phyloP scores from a whole-genome alignment of 169 alveolate species.

The Theileria parva region DNA sequence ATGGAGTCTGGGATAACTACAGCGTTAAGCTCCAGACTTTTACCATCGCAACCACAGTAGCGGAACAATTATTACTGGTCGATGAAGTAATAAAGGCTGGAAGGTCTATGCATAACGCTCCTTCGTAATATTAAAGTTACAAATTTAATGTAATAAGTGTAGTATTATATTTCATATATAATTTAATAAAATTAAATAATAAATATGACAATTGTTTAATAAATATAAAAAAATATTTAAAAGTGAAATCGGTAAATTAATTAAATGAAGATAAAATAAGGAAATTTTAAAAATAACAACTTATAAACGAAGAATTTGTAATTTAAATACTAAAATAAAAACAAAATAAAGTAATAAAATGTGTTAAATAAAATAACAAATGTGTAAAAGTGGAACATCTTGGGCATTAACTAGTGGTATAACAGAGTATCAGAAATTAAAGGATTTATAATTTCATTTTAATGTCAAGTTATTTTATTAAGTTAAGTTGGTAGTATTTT shows the following conservation, averaged over 20 bases:
- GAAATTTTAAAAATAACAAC: neutral
- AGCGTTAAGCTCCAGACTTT: conserved; percentile 93
- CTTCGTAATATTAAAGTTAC: neutral
- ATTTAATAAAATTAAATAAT: neutral
- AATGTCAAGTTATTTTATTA: too few relatives aligned
- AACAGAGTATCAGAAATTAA: too few relatives aligned
- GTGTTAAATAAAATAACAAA: conserved; percentile 8
- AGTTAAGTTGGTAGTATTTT: too few relatives aligned
- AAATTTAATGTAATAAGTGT: neutral
- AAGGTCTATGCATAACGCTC: conserved; percentile 81
- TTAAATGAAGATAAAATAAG: neutral
- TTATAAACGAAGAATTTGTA: too few relatives aligned
- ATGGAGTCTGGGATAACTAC: conserved; percentile 93
- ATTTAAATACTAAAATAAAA: too few relatives aligned
- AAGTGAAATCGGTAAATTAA: too few relatives aligned
- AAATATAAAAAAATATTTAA: neutral
- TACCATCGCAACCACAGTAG: conserved; percentile 96
- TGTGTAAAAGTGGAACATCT: neutral
- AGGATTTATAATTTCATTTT: too few relatives aligned
- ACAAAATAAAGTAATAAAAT: neutral
- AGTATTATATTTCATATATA: neutral
- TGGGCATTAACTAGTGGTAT: neutral
- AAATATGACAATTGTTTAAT: neutral
- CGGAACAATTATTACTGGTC: conserved; percentile 95
- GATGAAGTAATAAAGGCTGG: conserved; percentile 99